These are phyloP conservation scores for Leishmania turanica DNA, from an alignment of 208 protist species.

Conservation along the genomic window DNA sequence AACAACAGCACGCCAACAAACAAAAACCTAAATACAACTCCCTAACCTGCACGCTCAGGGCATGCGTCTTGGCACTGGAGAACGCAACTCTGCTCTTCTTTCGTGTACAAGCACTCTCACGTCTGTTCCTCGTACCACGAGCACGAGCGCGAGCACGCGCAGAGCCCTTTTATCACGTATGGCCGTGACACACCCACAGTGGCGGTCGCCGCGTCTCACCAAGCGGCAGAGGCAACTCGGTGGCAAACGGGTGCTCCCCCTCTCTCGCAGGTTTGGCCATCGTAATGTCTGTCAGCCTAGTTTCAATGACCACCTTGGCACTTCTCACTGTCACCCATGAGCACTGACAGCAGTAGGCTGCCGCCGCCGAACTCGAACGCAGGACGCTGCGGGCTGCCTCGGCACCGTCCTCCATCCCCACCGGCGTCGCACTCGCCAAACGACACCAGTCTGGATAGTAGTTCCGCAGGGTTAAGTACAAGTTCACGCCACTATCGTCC, in stretches of 20 bases:
- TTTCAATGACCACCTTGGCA: constrained; percentile 53
- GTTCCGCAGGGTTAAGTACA: constrained; percentile 88
- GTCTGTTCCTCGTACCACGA: not conserved
- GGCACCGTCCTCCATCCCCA: constrained; percentile 39
- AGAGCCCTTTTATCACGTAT: constrained; percentile 18
- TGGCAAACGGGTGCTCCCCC: constrained; percentile 49
- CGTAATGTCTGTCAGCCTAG: constrained; percentile 48
- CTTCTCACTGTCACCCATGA: constrained; percentile 74
- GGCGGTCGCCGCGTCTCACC: constrained; percentile 65
- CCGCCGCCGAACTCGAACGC: constrained; percentile 23
- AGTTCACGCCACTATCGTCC: constrained; percentile 55
- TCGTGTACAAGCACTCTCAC: not conserved
- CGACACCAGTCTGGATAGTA: constrained; percentile 90
- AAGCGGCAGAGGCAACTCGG: constrained; percentile 40
- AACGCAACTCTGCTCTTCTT: not conserved
- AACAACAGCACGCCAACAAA: not conserved
- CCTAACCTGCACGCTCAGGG: not conserved
- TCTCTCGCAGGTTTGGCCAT: constrained; percentile 3
- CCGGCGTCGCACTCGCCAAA: constrained; percentile 51
- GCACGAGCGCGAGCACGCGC: not conserved
- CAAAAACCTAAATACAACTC: not conserved
- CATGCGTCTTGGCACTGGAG: not conserved
- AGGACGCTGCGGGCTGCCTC: constrained; percentile 37
- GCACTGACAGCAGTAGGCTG: constrained; percentile 91
- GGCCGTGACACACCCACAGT: constrained; percentile 79